phyloP scores from a whole-genome alignment of 495 filamentous ascomycete genomes.

The Aspergillus bertholletiae region DNA sequence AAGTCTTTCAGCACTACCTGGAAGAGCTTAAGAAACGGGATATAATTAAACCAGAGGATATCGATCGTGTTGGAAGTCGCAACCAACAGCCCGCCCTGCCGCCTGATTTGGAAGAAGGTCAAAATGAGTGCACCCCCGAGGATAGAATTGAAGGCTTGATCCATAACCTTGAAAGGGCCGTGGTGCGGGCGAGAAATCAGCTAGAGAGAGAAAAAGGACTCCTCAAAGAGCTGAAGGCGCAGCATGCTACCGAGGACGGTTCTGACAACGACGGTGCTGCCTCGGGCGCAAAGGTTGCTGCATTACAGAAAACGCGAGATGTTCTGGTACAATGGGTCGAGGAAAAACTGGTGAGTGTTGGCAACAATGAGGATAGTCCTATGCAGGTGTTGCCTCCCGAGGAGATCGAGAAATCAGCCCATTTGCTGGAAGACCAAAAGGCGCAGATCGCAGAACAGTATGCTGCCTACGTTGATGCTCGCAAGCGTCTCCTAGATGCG shows the following conservation, averaged over 20 bases:
- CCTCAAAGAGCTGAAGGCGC: slow-evolving; percentile 52
- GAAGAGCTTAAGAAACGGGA: slow-evolving; percentile 33
- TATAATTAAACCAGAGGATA: slow-evolving; percentile 44
- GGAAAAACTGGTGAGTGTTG: slow-evolving; percentile 55
- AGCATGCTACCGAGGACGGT: slow-evolving; percentile 20
- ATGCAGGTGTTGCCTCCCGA: slow-evolving; percentile 33
- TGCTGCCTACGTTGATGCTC: slow-evolving; percentile 31
- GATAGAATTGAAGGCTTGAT: slow-evolving; percentile 47
- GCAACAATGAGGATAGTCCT: slow-evolving; percentile 34
- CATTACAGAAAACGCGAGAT: slow-evolving; percentile 54
- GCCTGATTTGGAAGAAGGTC: slow-evolving; percentile 20
- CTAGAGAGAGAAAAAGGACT: slow-evolving; percentile 60
- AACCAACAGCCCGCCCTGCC: slow-evolving; percentile 41
- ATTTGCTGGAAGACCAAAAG: slow-evolving; percentile 35
- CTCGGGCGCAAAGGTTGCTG: slow-evolving; percentile 37
- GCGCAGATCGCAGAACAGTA: slow-evolving; percentile 50
- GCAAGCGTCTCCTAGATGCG: slow-evolving; percentile 36
- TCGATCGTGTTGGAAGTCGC: slow-evolving; percentile 42
- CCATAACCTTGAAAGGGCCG: slow-evolving; percentile 60
- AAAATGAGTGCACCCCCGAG: slow-evolving; percentile 15
- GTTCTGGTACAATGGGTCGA: slow-evolving; percentile 73
- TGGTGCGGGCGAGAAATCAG: slow-evolving; percentile 58
- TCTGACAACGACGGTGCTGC: background rate
- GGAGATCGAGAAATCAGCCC: slow-evolving; percentile 36
- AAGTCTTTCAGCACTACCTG: slow-evolving; percentile 48